phyloP scores from a whole-genome alignment of 805 yeast genomes.

The Ogataea wickerhamii region DNA sequence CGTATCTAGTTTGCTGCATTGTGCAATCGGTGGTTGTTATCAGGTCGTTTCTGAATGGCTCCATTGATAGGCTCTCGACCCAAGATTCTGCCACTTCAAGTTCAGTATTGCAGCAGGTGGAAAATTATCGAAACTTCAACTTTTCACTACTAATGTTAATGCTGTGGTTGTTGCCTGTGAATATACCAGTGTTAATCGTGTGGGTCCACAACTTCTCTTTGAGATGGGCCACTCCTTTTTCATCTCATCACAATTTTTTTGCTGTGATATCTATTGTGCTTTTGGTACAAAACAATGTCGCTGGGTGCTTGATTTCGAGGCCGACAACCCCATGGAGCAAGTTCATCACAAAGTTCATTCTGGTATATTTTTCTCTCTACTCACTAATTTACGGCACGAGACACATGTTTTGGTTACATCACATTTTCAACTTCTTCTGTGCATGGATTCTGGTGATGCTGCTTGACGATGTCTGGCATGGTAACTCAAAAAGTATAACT shows the following conservation, averaged over 20 bases:
- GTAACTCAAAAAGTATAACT: slow-evolving; percentile 11
- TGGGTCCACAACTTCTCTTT: slow-evolving; percentile 76
- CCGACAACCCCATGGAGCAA: slow-evolving; percentile 25
- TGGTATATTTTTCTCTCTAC: slow-evolving; percentile 56
- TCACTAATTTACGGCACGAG: slow-evolving; percentile 71
- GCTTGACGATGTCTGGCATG: slow-evolving; percentile 26
- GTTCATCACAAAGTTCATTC: slow-evolving; percentile 34
- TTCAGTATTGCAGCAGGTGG: slow-evolving; percentile 5
- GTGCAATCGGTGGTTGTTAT: slow-evolving; percentile 57
- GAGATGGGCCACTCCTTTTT: slow-evolving; percentile 79
- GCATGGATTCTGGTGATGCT: slow-evolving; percentile 42
- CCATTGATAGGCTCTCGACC: not conserved
- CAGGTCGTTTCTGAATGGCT: slow-evolving; percentile 24
- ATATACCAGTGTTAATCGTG: slow-evolving; percentile 73
- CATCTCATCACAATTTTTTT: slow-evolving; percentile 79
- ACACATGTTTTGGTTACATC: slow-evolving; percentile 82
- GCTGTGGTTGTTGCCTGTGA: slow-evolving; percentile 77
- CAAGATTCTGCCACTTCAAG: slow-evolving; percentile 2
- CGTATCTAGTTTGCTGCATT: slow-evolving; percentile 55
- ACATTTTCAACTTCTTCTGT: slow-evolving; percentile 62
- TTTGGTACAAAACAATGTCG: slow-evolving; percentile 50
- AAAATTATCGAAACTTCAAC: slow-evolving; percentile 53
- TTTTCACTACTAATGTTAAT: slow-evolving; percentile 61
- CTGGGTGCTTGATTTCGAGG: slow-evolving; percentile 46
- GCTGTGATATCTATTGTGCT: slow-evolving; percentile 72